Base-by-base conservation (phyloP, 139 green algal species). In the Coelastrella sp. region DNA sequence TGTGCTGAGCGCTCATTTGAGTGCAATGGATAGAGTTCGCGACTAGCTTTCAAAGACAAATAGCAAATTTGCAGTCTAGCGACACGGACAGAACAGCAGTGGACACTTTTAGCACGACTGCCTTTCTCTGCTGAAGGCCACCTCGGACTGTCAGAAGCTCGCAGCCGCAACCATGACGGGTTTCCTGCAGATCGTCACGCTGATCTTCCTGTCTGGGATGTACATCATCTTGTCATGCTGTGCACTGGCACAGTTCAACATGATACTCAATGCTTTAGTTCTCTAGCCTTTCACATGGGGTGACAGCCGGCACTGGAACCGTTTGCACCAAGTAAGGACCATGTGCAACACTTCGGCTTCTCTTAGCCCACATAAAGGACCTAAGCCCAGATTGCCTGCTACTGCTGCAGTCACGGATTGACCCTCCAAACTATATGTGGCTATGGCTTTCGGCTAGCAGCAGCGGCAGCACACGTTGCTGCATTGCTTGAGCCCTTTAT, bases 181-280 rank as follows among this genome's bases (percentile, higher is more conserved):
- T 22, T 58, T 80, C 19, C 0, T 57, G 7, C 66, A 88, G 54
- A 56, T 66, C 20, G 10, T 88, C 0, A 68, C 68, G 47, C 66
- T 88, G 47, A 19, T 88, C 11, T 88, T 88, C 14, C 32, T 73
- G 16, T 66, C 83, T 22, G 61, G 10, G 54, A 17, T 80, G 19
- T 88, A 80, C 68, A 88, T 88, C 22, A 8, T 80, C 7, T 74
- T 91, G 58, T 57, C 68, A 19, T 87, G 80, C 73, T 47, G 32
- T 32, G 58, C 68, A 0, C 73, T 91, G 17, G 54, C 76, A 4
- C 88, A 91, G 71, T 91, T 91, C 57, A n/a, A 5, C 22, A 11
- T 91, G 19, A 57, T 83, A 19, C 85, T 91, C 88, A 88, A 83
- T 68, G 80, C 61, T 2, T 17, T 91, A 75, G 20, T 7, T 47